These are phyloP conservation scores for Tolypocladium sp. DNA, from an alignment of 2,329 filamentous ascomycete genomes.

Conservation along the genomic window DNA sequence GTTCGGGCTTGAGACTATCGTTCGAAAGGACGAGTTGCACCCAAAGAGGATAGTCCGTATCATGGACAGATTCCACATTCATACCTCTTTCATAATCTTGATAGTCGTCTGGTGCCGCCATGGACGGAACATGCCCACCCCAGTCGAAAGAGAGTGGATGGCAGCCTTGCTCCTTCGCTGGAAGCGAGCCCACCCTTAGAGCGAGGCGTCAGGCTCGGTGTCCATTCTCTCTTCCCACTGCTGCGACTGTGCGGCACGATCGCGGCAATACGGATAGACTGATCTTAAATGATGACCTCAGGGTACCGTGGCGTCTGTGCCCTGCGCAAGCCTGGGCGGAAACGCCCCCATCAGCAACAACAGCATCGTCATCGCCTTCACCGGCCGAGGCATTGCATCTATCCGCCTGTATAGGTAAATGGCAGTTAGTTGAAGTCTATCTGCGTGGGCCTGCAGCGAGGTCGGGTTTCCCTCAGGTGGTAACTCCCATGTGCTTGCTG, in stretches of 20 bases:
- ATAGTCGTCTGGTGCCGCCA: too few relatives aligned
- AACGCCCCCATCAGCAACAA: too few relatives aligned
- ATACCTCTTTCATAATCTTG: neutral
- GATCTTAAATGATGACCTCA: neutral
- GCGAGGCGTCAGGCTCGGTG: too few relatives aligned
- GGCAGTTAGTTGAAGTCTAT: neutral
- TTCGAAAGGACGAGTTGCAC: too few relatives aligned
- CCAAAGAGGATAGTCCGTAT: neutral
- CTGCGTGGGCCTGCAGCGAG: neutral
- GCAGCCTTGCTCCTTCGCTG: too few relatives aligned
- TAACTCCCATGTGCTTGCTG: neutral
- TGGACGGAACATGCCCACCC: neutral
- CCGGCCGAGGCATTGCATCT: too few relatives aligned
- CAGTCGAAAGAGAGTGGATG: neutral
- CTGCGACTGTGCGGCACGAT: neutral
- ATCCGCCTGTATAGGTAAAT: neutral
- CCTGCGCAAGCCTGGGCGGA: too few relatives aligned
- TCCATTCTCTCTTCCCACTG: neutral
- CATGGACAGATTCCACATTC: neutral
- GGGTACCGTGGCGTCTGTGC: neutral
- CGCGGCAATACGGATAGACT: neutral
- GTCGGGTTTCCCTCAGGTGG: neutral
- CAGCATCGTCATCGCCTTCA: too few relatives aligned
- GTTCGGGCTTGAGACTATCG: neutral
- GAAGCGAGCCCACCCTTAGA: too few relatives aligned